Percentiles rank a stretch among this genome's conserved stretches.
phyloP scores from a whole-genome alignment of 2,329 filamentous ascomycete genomes.

The Hymenoscyphus occultus region DNA sequence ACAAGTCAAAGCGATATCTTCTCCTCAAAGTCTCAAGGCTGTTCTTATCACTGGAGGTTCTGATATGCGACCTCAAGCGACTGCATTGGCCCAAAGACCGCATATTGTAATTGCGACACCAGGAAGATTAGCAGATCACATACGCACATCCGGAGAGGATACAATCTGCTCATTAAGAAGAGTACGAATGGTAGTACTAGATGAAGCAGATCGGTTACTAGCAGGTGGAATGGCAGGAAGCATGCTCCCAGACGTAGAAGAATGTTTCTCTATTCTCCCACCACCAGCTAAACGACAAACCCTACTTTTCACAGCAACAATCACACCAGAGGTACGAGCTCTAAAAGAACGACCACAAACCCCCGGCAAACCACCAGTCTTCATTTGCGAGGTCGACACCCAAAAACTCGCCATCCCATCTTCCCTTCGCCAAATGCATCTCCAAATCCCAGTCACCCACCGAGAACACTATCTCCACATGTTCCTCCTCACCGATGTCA shows the following conservation, averaged over 20 bases:
- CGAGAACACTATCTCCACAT: constrained; percentile 93
- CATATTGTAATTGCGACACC: constrained; percentile 95
- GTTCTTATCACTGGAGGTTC: constrained; percentile 88
- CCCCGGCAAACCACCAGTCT: constrained; percentile 70
- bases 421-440: constrained; percentile 78
- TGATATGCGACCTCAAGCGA: constrained; percentile 89
- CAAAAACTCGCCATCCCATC: constrained; percentile 72
- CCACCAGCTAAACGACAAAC: constrained; percentile 80
- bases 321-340: constrained; percentile 87
- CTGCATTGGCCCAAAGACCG: constrained; percentile 75
- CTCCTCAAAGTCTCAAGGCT: constrained; percentile 81
- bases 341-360: constrained; percentile 73
- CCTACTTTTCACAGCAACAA: constrained; percentile 90
- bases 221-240: constrained; percentile 69
- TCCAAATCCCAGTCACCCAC: constrained; percentile 86
- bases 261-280: constrained; percentile 79
- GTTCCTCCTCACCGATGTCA: constrained; percentile 75
- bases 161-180: constrained; percentile 78
- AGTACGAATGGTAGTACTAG: constrained; percentile 83
- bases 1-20: constrained; percentile 89
- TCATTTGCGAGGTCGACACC: constrained; percentile 85
- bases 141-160: constrained; percentile 85
- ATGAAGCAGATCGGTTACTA: constrained; percentile 91
- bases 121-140: constrained; percentile 88
- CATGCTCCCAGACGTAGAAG: constrained; percentile 93